Percentiles rank a stretch among this genome's conserved stretches.
phyloP scores from a whole-genome alignment of 495 filamentous ascomycete species.

The Annulohypoxylon bovei region DNA sequence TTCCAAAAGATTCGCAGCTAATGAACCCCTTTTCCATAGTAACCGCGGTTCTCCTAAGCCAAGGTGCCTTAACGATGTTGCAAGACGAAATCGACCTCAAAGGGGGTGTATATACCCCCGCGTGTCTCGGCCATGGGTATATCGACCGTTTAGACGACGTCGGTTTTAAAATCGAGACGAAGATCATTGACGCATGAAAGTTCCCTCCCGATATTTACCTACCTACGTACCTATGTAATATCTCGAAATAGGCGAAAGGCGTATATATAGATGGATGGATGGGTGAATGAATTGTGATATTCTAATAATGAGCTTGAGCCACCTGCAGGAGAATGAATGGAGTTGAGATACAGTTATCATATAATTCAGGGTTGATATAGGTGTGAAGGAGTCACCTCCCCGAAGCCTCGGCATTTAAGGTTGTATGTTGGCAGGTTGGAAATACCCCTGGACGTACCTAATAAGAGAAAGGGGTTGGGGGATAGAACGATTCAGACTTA shows the following conservation, averaged over 20 bases:
- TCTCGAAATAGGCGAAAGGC: background rate
- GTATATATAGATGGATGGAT: too few relatives aligned
- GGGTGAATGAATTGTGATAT: background rate
- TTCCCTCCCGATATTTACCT: background rate
- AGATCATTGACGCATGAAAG: conserved; percentile 45
- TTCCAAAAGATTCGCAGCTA: conserved; percentile 19
- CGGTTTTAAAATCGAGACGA: conserved; percentile 71
- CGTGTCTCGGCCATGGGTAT: conserved; percentile 80
- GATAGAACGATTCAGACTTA: background rate
- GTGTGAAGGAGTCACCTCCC: background rate
- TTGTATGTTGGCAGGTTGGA: background rate
- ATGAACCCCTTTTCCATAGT: conserved; percentile 50
- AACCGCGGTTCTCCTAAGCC: conserved; percentile 72
- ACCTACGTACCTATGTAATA: background rate
- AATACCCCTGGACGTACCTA: conserved; percentile 4
- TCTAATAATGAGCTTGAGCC: background rate
- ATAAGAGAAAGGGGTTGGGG: background rate
- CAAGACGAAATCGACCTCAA: conserved; percentile 68
- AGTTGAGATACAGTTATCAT: conserved; percentile 17
- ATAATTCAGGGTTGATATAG: conserved; percentile 7
- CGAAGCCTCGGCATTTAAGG: background rate
- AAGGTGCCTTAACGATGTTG: conserved; percentile 77
- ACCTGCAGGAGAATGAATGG: background rate
- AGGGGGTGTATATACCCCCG: conserved; percentile 82
- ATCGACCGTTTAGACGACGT: conserved; percentile 73